Conservation (phyloP, 148 eudicot genomes). For the Amaranthus hypochondriacus region DNA sequence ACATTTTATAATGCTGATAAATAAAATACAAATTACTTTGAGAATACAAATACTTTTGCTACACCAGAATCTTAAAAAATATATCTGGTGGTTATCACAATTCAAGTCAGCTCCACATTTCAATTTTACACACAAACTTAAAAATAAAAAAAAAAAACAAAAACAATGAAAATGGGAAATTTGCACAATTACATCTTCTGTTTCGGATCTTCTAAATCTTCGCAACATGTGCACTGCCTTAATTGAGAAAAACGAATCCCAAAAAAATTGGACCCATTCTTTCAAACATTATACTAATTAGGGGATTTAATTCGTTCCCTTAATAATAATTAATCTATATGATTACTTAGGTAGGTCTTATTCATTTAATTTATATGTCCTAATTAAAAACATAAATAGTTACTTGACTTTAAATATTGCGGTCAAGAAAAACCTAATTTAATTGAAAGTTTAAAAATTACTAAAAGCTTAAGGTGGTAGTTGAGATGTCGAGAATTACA, state of each 20-base stretch:
- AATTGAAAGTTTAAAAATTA: background rate
- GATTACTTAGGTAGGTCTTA: background rate
- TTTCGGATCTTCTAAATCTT: background rate
- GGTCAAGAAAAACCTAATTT: background rate
- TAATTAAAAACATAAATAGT: background rate
- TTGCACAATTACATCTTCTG: background rate
- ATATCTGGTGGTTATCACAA: constrained; percentile 2
- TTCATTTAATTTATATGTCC: background rate
- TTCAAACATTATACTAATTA: background rate
- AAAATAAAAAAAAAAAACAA: background rate
- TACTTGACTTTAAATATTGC: background rate
- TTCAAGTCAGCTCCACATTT: background rate
- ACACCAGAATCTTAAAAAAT: constrained; percentile 10
- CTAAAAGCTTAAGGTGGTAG: background rate
- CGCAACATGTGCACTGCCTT: background rate
- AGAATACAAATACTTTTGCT: background rate
- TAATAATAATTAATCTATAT: background rate
- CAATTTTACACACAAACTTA: background rate
- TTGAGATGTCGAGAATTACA: background rate
- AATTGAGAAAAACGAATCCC: background rate
- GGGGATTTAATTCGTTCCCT: background rate
- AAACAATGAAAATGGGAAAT: background rate
- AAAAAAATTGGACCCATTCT: background rate
- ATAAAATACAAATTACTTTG: too few species aligned
- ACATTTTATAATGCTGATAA: too few species aligned